Conservation (phyloP, 768 basidiomycete species). For the Leucocoprinus leucothites region DNA sequence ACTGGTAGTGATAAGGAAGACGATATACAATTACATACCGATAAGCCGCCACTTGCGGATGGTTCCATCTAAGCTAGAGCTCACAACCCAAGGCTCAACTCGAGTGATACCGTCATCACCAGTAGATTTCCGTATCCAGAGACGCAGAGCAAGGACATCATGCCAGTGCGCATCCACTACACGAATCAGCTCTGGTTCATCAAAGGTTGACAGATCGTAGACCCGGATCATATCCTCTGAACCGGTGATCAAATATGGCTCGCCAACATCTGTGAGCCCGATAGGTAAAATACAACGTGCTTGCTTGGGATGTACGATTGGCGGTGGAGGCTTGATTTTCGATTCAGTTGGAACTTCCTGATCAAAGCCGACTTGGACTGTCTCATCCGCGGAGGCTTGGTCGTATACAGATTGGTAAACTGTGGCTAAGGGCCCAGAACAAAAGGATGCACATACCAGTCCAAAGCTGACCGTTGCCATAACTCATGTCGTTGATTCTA, state of each 20-base stretch:
- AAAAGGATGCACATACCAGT: slow-evolving; percentile 52
- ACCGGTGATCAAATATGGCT: slow-evolving; percentile 78
- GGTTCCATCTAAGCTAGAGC: slow-evolving; percentile 82
- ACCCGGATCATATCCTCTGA: slow-evolving; percentile 80
- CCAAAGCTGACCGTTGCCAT: slow-evolving; percentile 79
- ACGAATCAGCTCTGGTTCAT: slow-evolving; percentile 67
- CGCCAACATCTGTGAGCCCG: slow-evolving; percentile 54
- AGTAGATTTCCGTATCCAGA: slow-evolving; percentile 60
- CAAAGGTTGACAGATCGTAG: slow-evolving; percentile 70
- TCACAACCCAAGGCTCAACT: slow-evolving; percentile 79
- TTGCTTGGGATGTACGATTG: slow-evolving; percentile 56
- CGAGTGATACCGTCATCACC: slow-evolving; percentile 43
- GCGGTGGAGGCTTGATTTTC: slow-evolving; percentile 38
- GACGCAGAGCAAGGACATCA: slow-evolving; percentile 72
- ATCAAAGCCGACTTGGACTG: slow-evolving; percentile 60
- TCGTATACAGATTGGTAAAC: neutral
- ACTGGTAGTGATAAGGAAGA: neutral
- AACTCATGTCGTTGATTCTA: slow-evolving; percentile 69
- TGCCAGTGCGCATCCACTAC: slow-evolving; percentile 88
- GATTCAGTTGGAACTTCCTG: slow-evolving; percentile 22
- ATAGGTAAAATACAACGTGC: slow-evolving; percentile 77
- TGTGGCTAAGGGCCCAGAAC: neutral
- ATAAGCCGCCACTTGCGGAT: slow-evolving; percentile 80
- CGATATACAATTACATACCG: slow-evolving; percentile 36
- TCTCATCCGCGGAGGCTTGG: slow-evolving; percentile 86